Evolutionary conservation across 2,329 filamentous ascomycete species (phyloP).

Genomic region (Fusarium beomiforme): DNA sequence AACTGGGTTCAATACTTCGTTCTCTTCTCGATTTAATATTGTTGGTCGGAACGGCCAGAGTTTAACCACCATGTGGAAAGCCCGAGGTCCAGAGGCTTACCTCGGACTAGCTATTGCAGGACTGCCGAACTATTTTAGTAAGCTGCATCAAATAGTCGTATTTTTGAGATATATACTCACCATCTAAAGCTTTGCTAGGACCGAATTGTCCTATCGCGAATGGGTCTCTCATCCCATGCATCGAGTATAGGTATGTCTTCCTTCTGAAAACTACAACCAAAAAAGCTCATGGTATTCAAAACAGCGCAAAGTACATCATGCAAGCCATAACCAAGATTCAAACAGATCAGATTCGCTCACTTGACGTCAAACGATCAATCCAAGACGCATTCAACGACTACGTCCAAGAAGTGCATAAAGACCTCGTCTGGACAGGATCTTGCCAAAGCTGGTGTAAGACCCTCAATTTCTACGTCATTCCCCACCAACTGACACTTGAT

Average conservation of each 20-base stretch:
- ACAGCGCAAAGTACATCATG: not conserved
- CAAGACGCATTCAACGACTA: not conserved
- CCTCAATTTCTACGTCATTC: no score
- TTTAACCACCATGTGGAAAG: not conserved
- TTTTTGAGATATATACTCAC: not conserved
- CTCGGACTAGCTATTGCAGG: not conserved
- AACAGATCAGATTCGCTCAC: not conserved
- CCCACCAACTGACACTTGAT: fast-evolving
- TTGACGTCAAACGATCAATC: not conserved
- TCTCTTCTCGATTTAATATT: not conserved
- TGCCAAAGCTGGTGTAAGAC: not conserved
- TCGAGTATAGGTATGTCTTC: not conserved
- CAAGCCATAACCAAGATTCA: not conserved
- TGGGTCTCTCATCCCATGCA: not conserved
- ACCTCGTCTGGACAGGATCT: not conserved
- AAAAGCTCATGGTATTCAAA: not conserved
- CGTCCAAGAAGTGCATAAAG: not conserved
- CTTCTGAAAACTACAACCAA: no score
- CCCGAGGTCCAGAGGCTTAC: not conserved
- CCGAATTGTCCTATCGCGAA: not conserved
- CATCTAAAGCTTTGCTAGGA: not conserved
- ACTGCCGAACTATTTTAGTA: not conserved
- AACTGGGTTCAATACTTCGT: not conserved
- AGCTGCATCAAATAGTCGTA: fast-evolving
- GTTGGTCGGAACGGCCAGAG: not conserved